Percentiles rank a stretch among this genome's conserved stretches.
Evolutionary conservation across 106 monocot genomes (phyloP).

Genomic region (Dendrobium catenatum): DNA sequence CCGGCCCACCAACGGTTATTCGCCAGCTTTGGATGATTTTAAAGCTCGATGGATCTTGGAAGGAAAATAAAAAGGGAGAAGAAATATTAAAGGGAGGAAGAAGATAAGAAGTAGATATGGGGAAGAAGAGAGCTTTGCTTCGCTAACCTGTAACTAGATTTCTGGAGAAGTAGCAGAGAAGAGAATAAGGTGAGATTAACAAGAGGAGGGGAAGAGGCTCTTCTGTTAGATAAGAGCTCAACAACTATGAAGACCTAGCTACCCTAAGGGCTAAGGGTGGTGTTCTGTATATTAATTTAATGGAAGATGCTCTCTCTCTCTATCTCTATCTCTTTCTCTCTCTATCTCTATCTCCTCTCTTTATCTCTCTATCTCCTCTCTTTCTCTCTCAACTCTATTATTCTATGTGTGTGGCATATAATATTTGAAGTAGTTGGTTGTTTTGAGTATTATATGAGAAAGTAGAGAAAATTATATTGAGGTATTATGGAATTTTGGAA

Average conservation of each 20-base stretch:
- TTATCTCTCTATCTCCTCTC: neutral
- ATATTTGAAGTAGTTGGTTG: neutral
- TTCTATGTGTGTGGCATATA: neutral
- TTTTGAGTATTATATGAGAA: neutral
- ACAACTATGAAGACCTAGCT: neutral
- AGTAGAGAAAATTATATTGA: no score
- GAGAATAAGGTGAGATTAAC: neutral
- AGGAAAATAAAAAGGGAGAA: no score
- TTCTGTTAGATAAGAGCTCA: neutral
- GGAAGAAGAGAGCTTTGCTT: neutral
- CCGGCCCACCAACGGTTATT: constrained; percentile 30
- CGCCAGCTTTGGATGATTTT: constrained; percentile 9
- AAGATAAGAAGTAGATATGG: neutral
- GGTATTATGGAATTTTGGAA: no score
- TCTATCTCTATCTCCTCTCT: neutral
- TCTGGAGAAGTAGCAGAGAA: neutral
- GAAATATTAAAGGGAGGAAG: no score
- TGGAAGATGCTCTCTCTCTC: constrained; percentile 5
- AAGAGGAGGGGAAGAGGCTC: neutral
- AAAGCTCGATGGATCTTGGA: no score
- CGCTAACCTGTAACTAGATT: neutral
- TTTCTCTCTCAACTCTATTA: neutral
- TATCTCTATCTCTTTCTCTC: neutral
- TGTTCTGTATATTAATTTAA: neutral
- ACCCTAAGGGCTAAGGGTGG: neutral